These are phyloP conservation scores for Boletus sp. DNA, from an alignment of 768 basidiomycete species.

Conservation along the genomic window DNA sequence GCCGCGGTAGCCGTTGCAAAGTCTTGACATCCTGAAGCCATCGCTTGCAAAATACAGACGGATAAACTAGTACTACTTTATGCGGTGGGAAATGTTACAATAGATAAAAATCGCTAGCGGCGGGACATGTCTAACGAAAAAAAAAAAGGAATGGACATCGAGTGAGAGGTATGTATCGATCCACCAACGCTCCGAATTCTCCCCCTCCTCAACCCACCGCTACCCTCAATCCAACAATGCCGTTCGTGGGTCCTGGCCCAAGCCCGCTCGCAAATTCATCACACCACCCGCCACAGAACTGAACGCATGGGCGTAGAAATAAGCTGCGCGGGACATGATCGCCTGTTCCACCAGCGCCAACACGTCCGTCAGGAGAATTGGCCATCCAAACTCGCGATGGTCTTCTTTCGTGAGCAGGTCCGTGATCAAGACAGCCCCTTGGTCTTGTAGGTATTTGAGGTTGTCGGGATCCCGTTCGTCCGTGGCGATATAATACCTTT, in stretches of 20 bases:
- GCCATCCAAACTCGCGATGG: slow-evolving; percentile 38
- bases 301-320: slow-evolving; percentile 41
- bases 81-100: not conserved
- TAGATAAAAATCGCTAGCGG: not conserved
- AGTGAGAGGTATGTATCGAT: no score
- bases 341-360: slow-evolving; percentile 42
- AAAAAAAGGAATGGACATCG: no score
- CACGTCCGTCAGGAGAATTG: slow-evolving; percentile 41
- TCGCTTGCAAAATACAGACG: not conserved
- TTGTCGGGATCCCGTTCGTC: slow-evolving; percentile 40
- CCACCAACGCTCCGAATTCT: not conserved
- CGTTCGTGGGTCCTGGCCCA: slow-evolving; percentile 42
- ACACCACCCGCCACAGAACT: slow-evolving; percentile 43
- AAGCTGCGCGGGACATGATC: slow-evolving; percentile 34
- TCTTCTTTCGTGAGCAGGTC: slow-evolving; percentile 45
- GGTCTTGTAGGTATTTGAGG: slow-evolving; percentile 30
- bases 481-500: slow-evolving; percentile 37
- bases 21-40: no score
- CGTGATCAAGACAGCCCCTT: slow-evolving; percentile 39
- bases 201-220: not conserved
- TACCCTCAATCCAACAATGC: slow-evolving; percentile 31
- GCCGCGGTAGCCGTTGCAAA: no score
- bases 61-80: not conserved
- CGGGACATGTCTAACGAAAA: no score
- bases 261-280: slow-evolving; percentile 38